Evolutionary conservation across 106 monocot genomes (phyloP), one percentile per base, ranked within the genome.

Genomic region (Acorus calamus): DNA sequence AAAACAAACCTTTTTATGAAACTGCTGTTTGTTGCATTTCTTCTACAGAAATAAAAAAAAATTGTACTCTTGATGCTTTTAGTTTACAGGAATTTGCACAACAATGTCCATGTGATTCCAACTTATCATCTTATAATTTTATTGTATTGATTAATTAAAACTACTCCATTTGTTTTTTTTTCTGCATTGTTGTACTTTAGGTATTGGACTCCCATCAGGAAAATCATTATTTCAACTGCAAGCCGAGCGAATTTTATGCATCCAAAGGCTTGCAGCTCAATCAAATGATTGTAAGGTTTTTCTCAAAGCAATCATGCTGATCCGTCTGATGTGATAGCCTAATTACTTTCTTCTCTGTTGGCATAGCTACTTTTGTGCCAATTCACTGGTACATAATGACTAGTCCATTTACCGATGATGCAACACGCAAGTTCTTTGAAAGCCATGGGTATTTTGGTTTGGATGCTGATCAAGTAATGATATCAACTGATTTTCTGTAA

Each of bases 371-470:
- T 61, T 11, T 61, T 56, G 64, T 74, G 56, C 80, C 90, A 45
- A 84, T 96, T n/a, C 96, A 84, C 59, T 96, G 90, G 96, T 96
- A 96, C 74, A 91, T 96, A 80, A 96, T 96, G 96, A 96, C 96
- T 10, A 96, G 96, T 52, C 96, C 96, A 59, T 96, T 96, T 57
- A 96, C 91, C 49, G 91, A 96, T 80, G 87, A 84, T 44, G 71
- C 84, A 6, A 96, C 91, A 11, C 79, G 77, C 44, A 96, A 83
- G 69, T 96, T 90, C 67, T 96, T 96, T 71, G 90, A 87, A 79
- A 79, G 80, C 55, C 90, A 83, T 62, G 91, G 85, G 59, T 96
- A 87, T 69, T 96, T 96, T 85, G 91, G 91, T 66, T 75, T 96
- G 74, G 96, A 96, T 62, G 59, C 80, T 56, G 87, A 85, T 54